Base-by-base conservation (phyloP, 768 basidiomycete species). In the Trametes gibbosa region DNA sequence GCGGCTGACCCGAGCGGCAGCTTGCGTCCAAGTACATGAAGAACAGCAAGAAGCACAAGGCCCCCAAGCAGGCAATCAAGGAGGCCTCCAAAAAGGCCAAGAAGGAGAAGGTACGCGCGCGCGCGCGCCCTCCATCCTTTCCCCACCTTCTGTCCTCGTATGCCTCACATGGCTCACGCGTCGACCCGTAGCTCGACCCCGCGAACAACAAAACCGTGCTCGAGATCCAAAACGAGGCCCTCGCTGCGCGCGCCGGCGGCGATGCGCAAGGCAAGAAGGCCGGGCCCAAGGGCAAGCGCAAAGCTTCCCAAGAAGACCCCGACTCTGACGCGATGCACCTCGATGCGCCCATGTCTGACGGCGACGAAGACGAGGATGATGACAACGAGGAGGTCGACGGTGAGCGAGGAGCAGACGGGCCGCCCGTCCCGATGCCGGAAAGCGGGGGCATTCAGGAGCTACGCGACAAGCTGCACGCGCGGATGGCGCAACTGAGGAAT, bases 31-130 rank as follows among this genome's bases (percentile, higher is more conserved):
- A 86, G 71, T 92, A 86, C 69, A 88, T 90, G 64, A 92, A 92
- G 71, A 87, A 94, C 72, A 94, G 86, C 74, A 95, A 92, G 75
- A 90, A 92, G 64, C 68, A 69, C 75, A 66, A 89, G 63, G 83
- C 87, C 23, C 83, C 88, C 2, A 94, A 92, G 68, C 93, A 95
- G 67, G 87, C 86, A 42, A 79, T 92, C 35, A 94, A 96, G 70
- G 92, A 95, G 72, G 90, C 87, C 1, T 85, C 90, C 12, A 92
- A 89, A 73, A 94, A 92, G 66, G 92, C 92, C 0, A 92, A 89
- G 70, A 81, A 85, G 42, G 90, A 90, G 55, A 95, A 95, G 82
- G 95, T 91, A 54, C 27, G 17, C 19, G 10, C 10, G 4, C 29
- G 5, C 29, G 10, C 10, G 10, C 10, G 4, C 29, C 29, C 29